Percentiles rank a stretch among this genome's conserved stretches.
Evolutionary conservation across 129 eudicot genomes (phyloP).

Genomic region (Lonicera japonica): DNA sequence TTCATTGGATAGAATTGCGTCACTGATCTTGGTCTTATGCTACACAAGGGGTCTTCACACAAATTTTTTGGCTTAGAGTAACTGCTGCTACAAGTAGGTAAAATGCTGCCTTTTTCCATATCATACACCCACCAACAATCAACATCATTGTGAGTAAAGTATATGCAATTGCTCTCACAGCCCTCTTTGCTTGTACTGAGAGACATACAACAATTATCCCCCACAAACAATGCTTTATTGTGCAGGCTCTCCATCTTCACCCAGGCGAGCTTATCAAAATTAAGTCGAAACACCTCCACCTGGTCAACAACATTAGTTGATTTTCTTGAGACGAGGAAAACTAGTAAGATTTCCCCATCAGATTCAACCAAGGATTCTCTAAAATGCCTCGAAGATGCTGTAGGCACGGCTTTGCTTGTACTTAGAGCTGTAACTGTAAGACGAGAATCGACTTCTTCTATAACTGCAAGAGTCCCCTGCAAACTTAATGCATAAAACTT

Average conservation of each 20-base stretch:
- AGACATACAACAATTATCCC: conserved; percentile 15
- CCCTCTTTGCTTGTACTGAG: conserved; percentile 11
- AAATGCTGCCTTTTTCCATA: conserved; percentile 2
- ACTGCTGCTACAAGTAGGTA: background rate
- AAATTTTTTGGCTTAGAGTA: no score
- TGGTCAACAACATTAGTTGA: conserved; percentile 8
- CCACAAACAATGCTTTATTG: conserved; percentile 14
- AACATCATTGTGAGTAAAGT: conserved; percentile 4
- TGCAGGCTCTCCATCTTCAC: conserved; percentile 18
- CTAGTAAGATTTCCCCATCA: conserved; percentile 26
- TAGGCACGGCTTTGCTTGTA: conserved; percentile 24
- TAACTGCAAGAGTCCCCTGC: conserved; percentile 29
- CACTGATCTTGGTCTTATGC: no score
- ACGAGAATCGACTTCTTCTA: conserved; percentile 12
- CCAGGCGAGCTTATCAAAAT: conserved; percentile 13
- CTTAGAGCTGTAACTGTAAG: conserved; percentile 10
- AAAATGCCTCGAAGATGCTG: conserved; percentile 11
- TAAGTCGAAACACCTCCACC: conserved; percentile 21
- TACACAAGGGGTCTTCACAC: no score
- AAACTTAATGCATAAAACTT: conserved; percentile 31
- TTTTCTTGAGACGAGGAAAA: conserved; percentile 15
- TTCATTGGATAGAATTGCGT: no score
- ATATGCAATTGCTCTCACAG: conserved; percentile 14
- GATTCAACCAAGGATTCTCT: conserved; percentile 24
- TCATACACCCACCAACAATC: conserved; percentile 18